phyloP scores from a whole-genome alignment of 352 stramenopile species.

The Phytophthora fragariae region DNA sequence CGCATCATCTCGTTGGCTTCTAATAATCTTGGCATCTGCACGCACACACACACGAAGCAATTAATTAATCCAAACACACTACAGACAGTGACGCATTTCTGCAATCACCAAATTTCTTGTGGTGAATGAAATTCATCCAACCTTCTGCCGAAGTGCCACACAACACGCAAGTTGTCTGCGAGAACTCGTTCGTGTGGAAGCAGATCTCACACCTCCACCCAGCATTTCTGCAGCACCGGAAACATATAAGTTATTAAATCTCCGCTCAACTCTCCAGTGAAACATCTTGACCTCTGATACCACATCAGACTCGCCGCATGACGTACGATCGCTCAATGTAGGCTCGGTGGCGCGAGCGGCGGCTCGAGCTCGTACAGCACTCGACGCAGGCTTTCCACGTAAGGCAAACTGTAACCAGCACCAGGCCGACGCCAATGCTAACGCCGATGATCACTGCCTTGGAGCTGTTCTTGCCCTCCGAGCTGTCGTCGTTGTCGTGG shows the following conservation, averaged over 20 bases:
- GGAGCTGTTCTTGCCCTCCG: conserved; percentile 17
- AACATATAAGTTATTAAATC: conserved; percentile 3
- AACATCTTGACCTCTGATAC: conserved; percentile 5
- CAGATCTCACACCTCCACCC: conserved; percentile 64
- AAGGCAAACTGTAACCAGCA: conserved; percentile 51
- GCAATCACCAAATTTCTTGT: background rate
- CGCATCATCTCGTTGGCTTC: conserved; percentile 23
- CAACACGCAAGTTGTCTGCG: conserved; percentile 56
- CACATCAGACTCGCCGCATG: conserved; percentile 10
- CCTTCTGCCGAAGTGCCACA: conserved; percentile 55
- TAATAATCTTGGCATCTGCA: conserved; percentile 27
- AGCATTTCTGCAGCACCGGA: conserved; percentile 38
- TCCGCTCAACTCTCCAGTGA: conserved; percentile 5
- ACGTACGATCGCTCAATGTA: conserved; percentile 58
- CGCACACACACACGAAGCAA: conserved; percentile 13
- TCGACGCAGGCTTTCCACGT: conserved; percentile 62
- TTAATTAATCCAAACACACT: background rate
- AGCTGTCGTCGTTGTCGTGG: conserved; percentile 20
- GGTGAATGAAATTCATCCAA: conserved; percentile 10
- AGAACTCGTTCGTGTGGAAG: conserved; percentile 63
- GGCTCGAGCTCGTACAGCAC: conserved; percentile 52
- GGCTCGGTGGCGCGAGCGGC: conserved; percentile 48
- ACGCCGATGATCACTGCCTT: conserved; percentile 44
- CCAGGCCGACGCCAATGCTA: conserved; percentile 41
- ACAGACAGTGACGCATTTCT: background rate